phyloP scores from a whole-genome alignment of 2,329 filamentous ascomycete species.

The Aspergillus sp. region DNA sequence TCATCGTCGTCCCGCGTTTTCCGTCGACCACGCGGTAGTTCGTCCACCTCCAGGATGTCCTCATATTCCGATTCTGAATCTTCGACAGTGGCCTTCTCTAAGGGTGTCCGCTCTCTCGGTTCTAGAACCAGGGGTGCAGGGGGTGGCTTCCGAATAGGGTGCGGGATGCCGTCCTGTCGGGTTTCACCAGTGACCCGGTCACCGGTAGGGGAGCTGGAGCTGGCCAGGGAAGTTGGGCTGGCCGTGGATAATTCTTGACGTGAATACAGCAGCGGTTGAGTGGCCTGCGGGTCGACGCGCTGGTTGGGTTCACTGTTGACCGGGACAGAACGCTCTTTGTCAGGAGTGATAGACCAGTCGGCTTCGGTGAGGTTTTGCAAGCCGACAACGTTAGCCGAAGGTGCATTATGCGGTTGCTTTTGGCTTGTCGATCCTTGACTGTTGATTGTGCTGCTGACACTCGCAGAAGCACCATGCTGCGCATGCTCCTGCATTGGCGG shows the following conservation, averaged over 20 bases:
- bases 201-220: constrained; percentile 19
- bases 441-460: not conserved
- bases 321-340: not conserved
- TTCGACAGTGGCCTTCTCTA: constrained; percentile 50
- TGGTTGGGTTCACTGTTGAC: constrained; percentile 5
- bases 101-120: constrained; percentile 41
- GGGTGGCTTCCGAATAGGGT: constrained; percentile 74
- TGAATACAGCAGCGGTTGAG: constrained; percentile 11
- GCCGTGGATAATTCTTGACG: constrained; percentile 15
- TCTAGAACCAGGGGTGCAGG: constrained; percentile 79
- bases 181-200: constrained; percentile 15
- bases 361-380: constrained; percentile 8
- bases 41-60: constrained; percentile 69
- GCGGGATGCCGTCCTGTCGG: constrained; percentile 40
- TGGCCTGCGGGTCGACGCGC: constrained; percentile 7
- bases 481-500: constrained; percentile 19
- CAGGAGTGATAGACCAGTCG: not conserved
- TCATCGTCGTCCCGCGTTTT: constrained; percentile 90
- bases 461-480: constrained; percentile 13
- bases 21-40: constrained; percentile 69
- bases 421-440: not conserved
- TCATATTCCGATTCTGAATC: constrained; percentile 82
- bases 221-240: constrained; percentile 20
- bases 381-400: not conserved
- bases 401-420: not conserved